Percentiles rank a stretch among this genome's conserved stretches.
These are phyloP conservation scores for Eruca vesicaria DNA, from an alignment of 441 rosid genomes.

Conservation along the genomic window DNA sequence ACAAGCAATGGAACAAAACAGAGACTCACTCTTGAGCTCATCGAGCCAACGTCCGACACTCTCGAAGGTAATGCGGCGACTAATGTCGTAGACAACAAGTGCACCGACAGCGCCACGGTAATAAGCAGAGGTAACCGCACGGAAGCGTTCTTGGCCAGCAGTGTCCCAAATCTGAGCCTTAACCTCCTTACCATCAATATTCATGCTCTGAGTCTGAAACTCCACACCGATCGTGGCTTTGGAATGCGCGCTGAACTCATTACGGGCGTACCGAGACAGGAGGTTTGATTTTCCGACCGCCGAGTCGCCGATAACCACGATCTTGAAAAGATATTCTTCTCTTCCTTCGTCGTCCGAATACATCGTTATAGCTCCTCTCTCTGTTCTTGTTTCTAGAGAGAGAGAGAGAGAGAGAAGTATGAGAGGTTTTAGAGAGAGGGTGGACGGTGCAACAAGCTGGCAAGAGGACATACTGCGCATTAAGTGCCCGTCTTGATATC, in stretches of 20 bases:
- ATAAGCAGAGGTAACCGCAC: not conserved
- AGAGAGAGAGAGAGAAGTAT: not conserved
- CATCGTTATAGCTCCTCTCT: not conserved
- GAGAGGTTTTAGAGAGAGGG: not conserved
- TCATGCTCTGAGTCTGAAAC: not conserved
- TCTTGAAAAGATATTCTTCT: not conserved
- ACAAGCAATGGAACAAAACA: not conserved
- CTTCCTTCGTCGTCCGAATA: not conserved
- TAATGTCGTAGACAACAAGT: not conserved
- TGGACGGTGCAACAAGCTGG: conserved; percentile 26
- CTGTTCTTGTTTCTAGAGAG: not conserved
- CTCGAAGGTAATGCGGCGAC: not conserved
- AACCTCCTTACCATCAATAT: not conserved
- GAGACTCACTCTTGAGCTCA: not conserved
- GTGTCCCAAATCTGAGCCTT: not conserved
- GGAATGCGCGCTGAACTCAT: not conserved
- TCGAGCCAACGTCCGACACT: not conserved
- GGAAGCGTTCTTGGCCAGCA: not conserved
- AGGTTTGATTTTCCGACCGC: not conserved
- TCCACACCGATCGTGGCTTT: not conserved
- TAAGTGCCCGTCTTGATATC: conserved; percentile 33
- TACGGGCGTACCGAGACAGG: not conserved
- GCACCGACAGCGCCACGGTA: not conserved
- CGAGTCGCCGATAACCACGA: not conserved
- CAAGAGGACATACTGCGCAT: conserved; percentile 51